Base-by-base conservation (phyloP, 176 grass and related monocot genomes). In the Oryza meridionalis region DNA sequence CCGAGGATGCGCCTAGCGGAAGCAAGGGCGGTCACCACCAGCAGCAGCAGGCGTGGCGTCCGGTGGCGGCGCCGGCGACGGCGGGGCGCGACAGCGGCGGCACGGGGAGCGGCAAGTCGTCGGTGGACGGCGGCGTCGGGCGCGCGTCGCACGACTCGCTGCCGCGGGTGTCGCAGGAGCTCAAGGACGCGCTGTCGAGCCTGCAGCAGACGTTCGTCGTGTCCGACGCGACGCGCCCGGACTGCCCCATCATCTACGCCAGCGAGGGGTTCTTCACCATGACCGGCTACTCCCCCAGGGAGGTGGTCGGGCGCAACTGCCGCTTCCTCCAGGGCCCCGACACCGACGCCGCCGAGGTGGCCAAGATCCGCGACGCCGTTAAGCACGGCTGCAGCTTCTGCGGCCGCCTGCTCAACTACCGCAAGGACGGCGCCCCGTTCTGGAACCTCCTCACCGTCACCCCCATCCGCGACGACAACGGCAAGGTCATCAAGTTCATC, bases 121-220 rank as follows among this genome's bases (percentile, higher is more conserved):
- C 88, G 14, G 17, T 62, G 59, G 81, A 88, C 46, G 17, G 53
- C 17, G 69, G 81, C 11, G 27, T 29, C 27, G 27, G 29, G 29
- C 87, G 70, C 11, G 35, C 4, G 8, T 89, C 87, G 11, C 46
- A 67, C 26, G 82, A 85, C 2, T 77, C 80, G 19, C 62, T 98
- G 77, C 96, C 96, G 8, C 88, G 93, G 66, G 91, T 98, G 37
- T 96, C 96, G 33, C 91, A 92, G 89, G 93, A 96, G 64, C 96
- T 98, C 59, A 89, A 90, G 81, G 89, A 90, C 40, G 93, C 96
- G 12, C 82, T 98, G 14, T 98, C 93, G 11, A 85, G 69, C 16
- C 89, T 98, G 84, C 91, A 98, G 86, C 96, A 96, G 82, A 95
- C 96, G 14, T 98, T 98, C 81, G 96, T 98, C 4, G 93, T 98